Conservation (phyloP, 2,329 filamentous ascomycete genomes). For the Diaporthe sp. region DNA sequence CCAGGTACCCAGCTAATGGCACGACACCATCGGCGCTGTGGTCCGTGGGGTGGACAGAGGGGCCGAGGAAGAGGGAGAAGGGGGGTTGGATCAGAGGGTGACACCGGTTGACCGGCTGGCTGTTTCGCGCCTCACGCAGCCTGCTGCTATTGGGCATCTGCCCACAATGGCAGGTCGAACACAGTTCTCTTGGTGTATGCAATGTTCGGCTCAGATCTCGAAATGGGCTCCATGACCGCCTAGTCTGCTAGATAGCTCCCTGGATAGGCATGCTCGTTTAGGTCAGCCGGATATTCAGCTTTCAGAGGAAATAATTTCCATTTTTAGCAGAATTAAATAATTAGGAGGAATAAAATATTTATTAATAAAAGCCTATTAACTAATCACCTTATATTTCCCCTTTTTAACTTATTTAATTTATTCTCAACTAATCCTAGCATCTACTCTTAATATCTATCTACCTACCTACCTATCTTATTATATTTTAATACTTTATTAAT, state of each 20-base stretch:
- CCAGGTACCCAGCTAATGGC: conserved; percentile 36
- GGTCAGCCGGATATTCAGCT: background rate
- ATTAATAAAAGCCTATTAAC: too few relatives aligned
- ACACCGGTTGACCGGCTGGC: conserved; percentile 30
- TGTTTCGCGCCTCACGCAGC: conserved; percentile 21
- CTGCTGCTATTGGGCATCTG: background rate
- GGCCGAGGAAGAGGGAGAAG: background rate
- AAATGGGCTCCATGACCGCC: conserved; percentile 17
- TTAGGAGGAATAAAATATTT: too few relatives aligned
- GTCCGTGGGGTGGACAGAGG: conserved; percentile 29
- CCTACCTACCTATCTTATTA: too few relatives aligned
- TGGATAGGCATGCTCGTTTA: background rate
- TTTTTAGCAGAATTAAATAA: too few relatives aligned
- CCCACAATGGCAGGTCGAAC: background rate
- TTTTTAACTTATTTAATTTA: too few relatives aligned
- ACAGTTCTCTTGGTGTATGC: conserved; percentile 1
- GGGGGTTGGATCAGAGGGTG: conserved; percentile 19
- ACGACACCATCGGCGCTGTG: conserved; percentile 29
- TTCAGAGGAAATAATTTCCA: too few relatives aligned
- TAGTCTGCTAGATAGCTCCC: background rate
- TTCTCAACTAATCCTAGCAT: too few relatives aligned
- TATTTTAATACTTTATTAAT: too few relatives aligned
- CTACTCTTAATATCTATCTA: too few relatives aligned
- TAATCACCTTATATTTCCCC: too few relatives aligned
- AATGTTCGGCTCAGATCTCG: conserved; percentile 17